These are phyloP conservation scores for Myxozyma udenii DNA, from an alignment of 805 yeast species.

Conservation along the genomic window DNA sequence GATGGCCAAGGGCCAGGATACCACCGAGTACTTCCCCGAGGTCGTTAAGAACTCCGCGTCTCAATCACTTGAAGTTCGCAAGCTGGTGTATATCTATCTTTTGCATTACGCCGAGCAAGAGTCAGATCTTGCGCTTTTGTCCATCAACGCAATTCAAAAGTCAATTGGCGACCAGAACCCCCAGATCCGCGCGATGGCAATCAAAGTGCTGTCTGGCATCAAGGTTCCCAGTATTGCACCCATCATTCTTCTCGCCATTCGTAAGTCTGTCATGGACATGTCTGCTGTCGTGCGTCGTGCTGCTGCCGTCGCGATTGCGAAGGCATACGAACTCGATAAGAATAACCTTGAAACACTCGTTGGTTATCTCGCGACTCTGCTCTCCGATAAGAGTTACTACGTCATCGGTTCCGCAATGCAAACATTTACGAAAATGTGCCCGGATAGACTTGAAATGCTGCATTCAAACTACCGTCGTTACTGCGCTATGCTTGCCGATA, in stretches of 20 bases:
- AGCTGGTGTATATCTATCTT: constrained; percentile 73
- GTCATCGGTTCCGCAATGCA: constrained; percentile 72
- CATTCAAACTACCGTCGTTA: constrained; percentile 68
- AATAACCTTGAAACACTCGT: constrained; percentile 50
- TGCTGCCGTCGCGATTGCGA: constrained; percentile 71
- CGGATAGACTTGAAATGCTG: constrained; percentile 58
- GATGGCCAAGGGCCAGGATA: constrained; percentile 42
- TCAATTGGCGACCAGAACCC: constrained; percentile 69
- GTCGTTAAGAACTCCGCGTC: constrained; percentile 86
- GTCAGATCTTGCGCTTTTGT: constrained; percentile 83
- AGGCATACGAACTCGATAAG: constrained; percentile 47
- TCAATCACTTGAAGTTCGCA: constrained; percentile 58
- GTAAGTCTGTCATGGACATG: constrained; percentile 63
- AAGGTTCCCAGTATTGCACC: constrained; percentile 77
- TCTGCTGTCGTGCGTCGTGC: constrained; percentile 77
- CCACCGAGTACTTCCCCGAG: constrained; percentile 64
- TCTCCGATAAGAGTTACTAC: constrained; percentile 60
- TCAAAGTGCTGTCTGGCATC: constrained; percentile 79
- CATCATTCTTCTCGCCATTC: constrained; percentile 68
- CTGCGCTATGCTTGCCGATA: constrained; percentile 45
- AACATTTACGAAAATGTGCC: constrained; percentile 52
- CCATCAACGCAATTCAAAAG: constrained; percentile 90
- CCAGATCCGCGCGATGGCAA: constrained; percentile 63
- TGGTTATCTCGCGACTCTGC: constrained; percentile 48
- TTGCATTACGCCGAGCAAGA: constrained; percentile 74